Evolutionary conservation across 257 asterid species (phyloP), one percentile per base, ranked within the genome.

Genomic region (Solanum etuberosum): DNA sequence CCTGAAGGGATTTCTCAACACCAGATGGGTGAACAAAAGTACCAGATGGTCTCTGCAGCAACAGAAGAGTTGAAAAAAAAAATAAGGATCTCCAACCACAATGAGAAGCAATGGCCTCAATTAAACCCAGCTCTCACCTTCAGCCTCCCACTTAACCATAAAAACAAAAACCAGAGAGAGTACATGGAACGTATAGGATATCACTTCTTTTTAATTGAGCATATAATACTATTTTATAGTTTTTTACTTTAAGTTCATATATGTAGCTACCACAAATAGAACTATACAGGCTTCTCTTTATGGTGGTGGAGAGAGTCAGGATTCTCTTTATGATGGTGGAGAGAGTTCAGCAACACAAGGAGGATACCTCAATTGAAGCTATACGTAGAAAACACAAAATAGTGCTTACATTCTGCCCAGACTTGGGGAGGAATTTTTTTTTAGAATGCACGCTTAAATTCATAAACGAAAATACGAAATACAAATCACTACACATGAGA

Each of bases 1-100:
- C 99, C 80, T 82, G 86, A 32, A 97, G 97, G 31, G 90, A 86
- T 87, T 91, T 87, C 90, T 96, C 98, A 67, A 84, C 80, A 61
- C 99, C 99, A 90, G 94, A 92, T 72, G 99, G 99, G 86, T 95
- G 97, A 83, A 94, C 85, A 83, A 93, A 91, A 57, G 88, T 63
- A 29, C 98, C 98, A 70, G 96, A 90, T 48, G 91, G 91, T 90
- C 87, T 70, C 98, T 96, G 98, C 94, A 90, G 34, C 40, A 14
- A 85, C 54, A 42, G 61, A 85, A 91, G 68, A 81, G 61, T 37
- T 86, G n/a, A n/a, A 5, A 2, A 51, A 71, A 63, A 73, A 6
- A 61, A 42, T 48, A 40, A 89, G 78, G 59, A 84, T 87, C 85
- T 23, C 85, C 40, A 80, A 6, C 18, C 85, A 29, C 67, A 80